Evolutionary conservation across 169 alveolate genomes (phyloP), one percentile per base, ranked within the genome.

Genomic region (Eimeria falciformis): DNA sequence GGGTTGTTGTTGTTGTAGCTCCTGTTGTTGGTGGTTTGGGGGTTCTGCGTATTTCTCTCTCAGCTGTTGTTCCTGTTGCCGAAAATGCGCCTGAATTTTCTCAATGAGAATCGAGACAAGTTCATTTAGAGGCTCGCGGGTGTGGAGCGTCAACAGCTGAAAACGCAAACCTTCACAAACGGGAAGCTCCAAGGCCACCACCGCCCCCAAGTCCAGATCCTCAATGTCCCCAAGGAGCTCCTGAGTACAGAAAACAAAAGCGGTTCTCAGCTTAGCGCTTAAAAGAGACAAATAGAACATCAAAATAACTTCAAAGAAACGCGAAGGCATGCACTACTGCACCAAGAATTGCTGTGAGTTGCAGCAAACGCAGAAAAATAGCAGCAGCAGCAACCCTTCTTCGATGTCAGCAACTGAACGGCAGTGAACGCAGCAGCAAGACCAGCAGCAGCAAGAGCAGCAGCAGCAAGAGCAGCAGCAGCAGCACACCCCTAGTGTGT

Each of bases 161-260:
- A 82, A 82, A 27, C 43, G 77, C 27, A 82, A 56, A 6, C 65
- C 90, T 1, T 53, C 90, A 43, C 90, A 82, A 2, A 82, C 66
- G 11, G 78, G 78, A 2, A 82, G 65, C 43, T 82, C 90, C 45
- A 82, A 25, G 1, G 53, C 27, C 1, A 82, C 50, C 3, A 82
- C 90, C 17, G 23, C 90, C 18, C 27, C 78, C 4, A 82, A n/a
- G 78, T 82, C 90, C 56, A 82, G 43, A 6, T 58, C 90, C 12
- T 25, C 75, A 9, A 82, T 82, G 62, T 82, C 90, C 14, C 90
- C 90, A 45, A 82, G 43, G 7, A 82, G 78, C 45, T 82, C 90
- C 90, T 82, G 75, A 2, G 12, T 5, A 25, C 37, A 11, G 5
- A 27, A 5, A n/a, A 73, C 12, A 46, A 29, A 11, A n/a, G 7